A percentile compares a stretch with the other conserved stretches of the same genome.
Conservation (phyloP, 2,329 filamentous ascomycete genomes). For the Sclerotinia sclerotiorum region DNA sequence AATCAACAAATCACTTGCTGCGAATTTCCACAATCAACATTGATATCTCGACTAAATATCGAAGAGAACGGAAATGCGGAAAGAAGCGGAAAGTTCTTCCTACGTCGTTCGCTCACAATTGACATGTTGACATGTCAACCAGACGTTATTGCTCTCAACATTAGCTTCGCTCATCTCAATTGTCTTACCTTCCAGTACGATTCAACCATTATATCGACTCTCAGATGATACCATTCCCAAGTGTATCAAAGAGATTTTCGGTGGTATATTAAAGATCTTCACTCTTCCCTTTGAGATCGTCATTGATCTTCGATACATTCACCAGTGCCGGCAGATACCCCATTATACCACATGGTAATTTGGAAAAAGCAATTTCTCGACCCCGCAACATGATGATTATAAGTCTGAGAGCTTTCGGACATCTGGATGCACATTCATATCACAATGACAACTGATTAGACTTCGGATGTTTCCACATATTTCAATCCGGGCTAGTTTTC, state of each 20-base stretch:
- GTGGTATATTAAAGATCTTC: background rate
- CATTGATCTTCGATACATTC: background rate
- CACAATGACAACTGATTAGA: background rate
- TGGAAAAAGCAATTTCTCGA: background rate
- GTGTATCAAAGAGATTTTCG: background rate
- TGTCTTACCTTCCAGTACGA: slow-evolving; percentile 3
- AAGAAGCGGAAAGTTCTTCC: background rate
- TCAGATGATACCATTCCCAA: background rate
- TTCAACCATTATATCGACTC: background rate
- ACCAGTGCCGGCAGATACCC: background rate
- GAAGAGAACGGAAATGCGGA: background rate
- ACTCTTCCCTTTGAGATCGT: background rate
- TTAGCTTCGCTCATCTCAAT: background rate
- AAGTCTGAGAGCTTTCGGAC: background rate
- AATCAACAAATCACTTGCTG: background rate
- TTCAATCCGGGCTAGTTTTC: background rate
- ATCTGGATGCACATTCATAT: background rate
- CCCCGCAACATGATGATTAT: background rate
- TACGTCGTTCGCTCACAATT: background rate
- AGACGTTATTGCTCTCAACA: background rate
- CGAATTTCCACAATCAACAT: background rate
- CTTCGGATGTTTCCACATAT: background rate
- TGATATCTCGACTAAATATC: background rate
- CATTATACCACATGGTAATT: background rate
- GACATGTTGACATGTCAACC: background rate